These are phyloP conservation scores for Corylus avellana DNA, from an alignment of 306 rosid genomes.

Conservation along the genomic window DNA sequence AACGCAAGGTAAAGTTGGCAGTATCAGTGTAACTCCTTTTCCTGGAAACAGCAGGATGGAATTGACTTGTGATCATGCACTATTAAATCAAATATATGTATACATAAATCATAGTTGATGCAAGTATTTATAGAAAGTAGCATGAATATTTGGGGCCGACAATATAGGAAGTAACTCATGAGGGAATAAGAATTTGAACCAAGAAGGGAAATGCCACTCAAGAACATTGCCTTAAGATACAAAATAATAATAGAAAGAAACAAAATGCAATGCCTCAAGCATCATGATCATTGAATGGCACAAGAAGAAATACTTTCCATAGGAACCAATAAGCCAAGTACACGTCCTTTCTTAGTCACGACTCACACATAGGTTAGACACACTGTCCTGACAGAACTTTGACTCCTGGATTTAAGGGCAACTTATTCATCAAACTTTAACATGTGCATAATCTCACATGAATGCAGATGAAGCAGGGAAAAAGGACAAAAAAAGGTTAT, in stretches of 20 bases:
- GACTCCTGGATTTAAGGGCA: background rate
- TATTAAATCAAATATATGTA: background rate
- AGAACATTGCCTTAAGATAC: background rate
- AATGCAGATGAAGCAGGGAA: background rate
- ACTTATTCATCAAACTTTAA: background rate
- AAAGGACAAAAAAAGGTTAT: background rate
- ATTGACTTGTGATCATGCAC: slow-evolving; percentile 8
- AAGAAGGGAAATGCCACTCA: background rate
- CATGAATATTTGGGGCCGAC: background rate
- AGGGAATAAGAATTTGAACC: too few relatives aligned
- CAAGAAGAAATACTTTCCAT: background rate
- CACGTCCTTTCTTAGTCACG: background rate
- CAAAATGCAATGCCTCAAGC: background rate
- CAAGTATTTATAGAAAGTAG: background rate
- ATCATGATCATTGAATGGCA: background rate
- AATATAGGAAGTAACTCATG: background rate
- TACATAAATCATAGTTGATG: background rate
- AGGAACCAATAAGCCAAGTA: background rate
- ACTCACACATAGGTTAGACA: background rate
- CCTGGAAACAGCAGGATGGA: slow-evolving; percentile 42
- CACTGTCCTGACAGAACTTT: background rate
- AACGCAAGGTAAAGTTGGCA: slow-evolving; percentile 88
- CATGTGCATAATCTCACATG: background rate
- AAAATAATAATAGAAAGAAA: background rate
- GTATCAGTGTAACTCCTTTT: slow-evolving; percentile 86